A percentile compares a stretch with the other conserved stretches of the same genome.
Conservation (phyloP, 2,329 filamentous ascomycete genomes). For the Rosellinia necatrix region DNA sequence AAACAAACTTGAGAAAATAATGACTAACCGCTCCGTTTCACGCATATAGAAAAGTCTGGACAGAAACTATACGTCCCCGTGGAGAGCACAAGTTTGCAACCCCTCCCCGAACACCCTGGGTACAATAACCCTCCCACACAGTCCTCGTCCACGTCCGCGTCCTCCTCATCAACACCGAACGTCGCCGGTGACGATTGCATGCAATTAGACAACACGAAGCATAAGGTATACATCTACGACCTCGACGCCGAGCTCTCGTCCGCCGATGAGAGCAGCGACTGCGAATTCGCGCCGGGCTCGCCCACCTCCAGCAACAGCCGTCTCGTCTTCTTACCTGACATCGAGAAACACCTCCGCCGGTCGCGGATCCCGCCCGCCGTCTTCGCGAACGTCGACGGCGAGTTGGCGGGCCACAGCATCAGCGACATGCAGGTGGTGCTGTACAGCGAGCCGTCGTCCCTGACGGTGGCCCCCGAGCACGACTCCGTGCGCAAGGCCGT, state of each 20-base stretch:
- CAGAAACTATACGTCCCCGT: conserved; percentile 69
- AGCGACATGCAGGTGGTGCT: conserved; percentile 73
- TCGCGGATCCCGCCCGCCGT: conserved; percentile 72
- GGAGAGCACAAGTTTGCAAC: conserved; percentile 49
- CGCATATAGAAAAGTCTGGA: conserved; percentile 61
- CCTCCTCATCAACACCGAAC: too few relatives aligned
- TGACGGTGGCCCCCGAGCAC: conserved; percentile 74
- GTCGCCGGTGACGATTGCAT: conserved; percentile 60
- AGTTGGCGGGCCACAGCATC: conserved; percentile 51
- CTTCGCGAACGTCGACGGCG: conserved; percentile 59
- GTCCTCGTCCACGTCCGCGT: conserved; percentile 16
- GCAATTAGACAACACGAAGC: conserved; percentile 83
- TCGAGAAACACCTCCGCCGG: conserved; percentile 77
- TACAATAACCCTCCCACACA: conserved; percentile 18
- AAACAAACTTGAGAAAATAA: conserved; percentile 32
- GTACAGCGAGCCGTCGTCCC: conserved; percentile 66
- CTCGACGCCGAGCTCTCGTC: conserved; percentile 82
- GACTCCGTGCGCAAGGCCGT: conserved; percentile 84
- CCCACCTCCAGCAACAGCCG: conserved; percentile 58
- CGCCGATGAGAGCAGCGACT: conserved; percentile 20
- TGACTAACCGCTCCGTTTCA: conserved; percentile 32
- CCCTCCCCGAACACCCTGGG: conserved; percentile 23
- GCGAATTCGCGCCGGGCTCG: conserved; percentile 50
- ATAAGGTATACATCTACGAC: conserved; percentile 90
- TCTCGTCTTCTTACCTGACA: conserved; percentile 81